Evolutionary conservation across 495 filamentous ascomycete species (phyloP).

Genomic region (Lepraria neglecta): DNA sequence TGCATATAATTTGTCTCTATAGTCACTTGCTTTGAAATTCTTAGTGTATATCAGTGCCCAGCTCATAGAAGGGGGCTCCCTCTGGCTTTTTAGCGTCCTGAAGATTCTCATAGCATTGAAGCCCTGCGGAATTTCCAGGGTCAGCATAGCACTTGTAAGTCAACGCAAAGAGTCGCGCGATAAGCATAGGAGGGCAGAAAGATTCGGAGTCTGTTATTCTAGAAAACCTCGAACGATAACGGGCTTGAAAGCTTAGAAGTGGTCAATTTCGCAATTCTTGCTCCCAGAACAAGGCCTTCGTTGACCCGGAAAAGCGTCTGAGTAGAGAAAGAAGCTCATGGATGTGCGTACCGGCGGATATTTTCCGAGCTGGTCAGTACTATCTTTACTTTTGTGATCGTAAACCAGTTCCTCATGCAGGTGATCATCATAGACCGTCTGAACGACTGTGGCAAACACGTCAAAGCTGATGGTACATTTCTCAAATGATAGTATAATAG

Average conservation of each 20-base stretch:
- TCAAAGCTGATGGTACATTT: neutral
- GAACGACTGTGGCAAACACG: neutral
- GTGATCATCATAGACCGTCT: no score
- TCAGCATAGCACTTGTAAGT: neutral
- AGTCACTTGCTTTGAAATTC: slow-evolving; percentile 6
- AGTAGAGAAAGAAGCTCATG: no score
- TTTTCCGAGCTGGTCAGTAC: no score
- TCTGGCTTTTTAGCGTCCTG: neutral
- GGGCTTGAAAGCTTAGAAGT: no score
- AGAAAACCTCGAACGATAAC: no score
- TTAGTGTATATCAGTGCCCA: neutral
- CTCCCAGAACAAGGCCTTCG: no score
- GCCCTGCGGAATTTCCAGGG: neutral
- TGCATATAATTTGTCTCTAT: slow-evolving; percentile 1
- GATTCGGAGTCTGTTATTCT: neutral
- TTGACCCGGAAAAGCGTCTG: no score
- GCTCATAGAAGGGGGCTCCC: neutral
- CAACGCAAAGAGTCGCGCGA: neutral
- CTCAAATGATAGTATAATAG: neutral
- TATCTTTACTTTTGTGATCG: no score
- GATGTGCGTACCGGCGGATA: no score
- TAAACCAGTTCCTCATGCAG: no score
- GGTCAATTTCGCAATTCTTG: no score
- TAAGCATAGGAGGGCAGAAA: neutral
- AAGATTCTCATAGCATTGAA: neutral